Base-by-base conservation (phyloP, 2,329 filamentous ascomycete species). In the Nothomitra cinnamomea region DNA sequence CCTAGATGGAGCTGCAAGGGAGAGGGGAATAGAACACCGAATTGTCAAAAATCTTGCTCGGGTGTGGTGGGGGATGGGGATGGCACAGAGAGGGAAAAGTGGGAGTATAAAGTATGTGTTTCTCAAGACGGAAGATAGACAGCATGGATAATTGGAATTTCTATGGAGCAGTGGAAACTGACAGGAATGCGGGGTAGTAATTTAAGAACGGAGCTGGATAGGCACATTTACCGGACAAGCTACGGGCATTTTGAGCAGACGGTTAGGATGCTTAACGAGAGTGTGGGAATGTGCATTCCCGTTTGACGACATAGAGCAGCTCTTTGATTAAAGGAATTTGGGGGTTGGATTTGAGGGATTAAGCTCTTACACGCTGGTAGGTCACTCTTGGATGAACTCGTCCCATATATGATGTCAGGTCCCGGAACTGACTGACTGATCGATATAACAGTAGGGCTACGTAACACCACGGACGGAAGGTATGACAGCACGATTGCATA, bases 261-360 rank as follows among this genome's bases (percentile, higher is more conserved):
- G 6, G 64, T 89, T 49, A 73, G 72, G 17, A 85, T 85, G 82
- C 70, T 89, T 53, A 88, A 89, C 61, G 78, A 82, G 63, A 80
- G 74, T 5, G 81, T 88, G 80, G 76, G 77, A 1, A 63, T 86
- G 42, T 84, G 81, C 61, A 63, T 83, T 55, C 72, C 76, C 55
- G 78, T 64, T 62, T n/a, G n/a, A 35, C 8, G 25, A 13, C 28
- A 32, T 49, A n/a, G 3, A 6, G 45, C 22, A 48, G 25, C 19
- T 25, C 7, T 32, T 10, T 32, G 28, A 4, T 32, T 10, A 4
- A 32, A 32, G 43, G 6, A 25, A 21, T 25, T 24, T n/a, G 3
- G 22, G 22, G 13, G 10, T 47, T 6, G 22, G 15, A 25, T 21
- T 47, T 25, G 6, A 25, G 21, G 43, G 7, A 25, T 25, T 25